These are phyloP conservation scores for Dactylonectria macrodidyma DNA, from an alignment of 2,329 filamentous ascomycete species.

Conservation along the genomic window DNA sequence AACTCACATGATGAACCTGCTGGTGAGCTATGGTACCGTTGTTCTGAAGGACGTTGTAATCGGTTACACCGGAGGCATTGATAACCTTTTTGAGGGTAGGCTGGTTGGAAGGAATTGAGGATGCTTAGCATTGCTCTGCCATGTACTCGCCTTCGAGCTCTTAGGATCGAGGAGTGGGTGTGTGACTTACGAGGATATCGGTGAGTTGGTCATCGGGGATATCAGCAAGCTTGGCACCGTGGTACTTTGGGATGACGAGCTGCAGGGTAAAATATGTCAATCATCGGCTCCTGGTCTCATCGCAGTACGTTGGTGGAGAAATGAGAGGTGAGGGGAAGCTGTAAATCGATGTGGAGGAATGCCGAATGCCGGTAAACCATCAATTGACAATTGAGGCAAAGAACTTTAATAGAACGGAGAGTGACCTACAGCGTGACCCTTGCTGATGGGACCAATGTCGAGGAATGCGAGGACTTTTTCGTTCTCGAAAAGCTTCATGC, in stretches of 20 bases:
- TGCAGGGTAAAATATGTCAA: slow-evolving; percentile 52
- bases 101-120: slow-evolving; percentile 36
- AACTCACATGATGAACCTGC: slow-evolving; percentile 87
- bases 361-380: not conserved
- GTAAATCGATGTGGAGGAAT: not conserved
- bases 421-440: slow-evolving; percentile 85
- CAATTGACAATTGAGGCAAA: not conserved
- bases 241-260: slow-evolving; percentile 97
- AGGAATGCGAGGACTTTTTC: slow-evolving; percentile 96
- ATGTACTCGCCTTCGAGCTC: not conserved
- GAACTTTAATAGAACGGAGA: not conserved
- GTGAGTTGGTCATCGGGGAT: slow-evolving; percentile 90
- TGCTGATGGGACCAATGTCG: slow-evolving; percentile 91
- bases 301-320: slow-evolving; percentile 1
- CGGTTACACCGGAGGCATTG: slow-evolving; percentile 78
- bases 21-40: slow-evolving; percentile 95
- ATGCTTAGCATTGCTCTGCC: slow-evolving; percentile 17
- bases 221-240: slow-evolving; percentile 91
- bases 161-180: not conserved
- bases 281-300: slow-evolving; percentile 19
- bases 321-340: slow-evolving; percentile 17
- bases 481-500: slow-evolving; percentile 95
- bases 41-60: slow-evolving; percentile 98
- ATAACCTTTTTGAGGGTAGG: slow-evolving; percentile 85
- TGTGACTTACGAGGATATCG: slow-evolving; percentile 80